These are phyloP conservation scores for Ormosia semicastrata DNA, from an alignment of 306 rosid genomes.

Conservation along the genomic window DNA sequence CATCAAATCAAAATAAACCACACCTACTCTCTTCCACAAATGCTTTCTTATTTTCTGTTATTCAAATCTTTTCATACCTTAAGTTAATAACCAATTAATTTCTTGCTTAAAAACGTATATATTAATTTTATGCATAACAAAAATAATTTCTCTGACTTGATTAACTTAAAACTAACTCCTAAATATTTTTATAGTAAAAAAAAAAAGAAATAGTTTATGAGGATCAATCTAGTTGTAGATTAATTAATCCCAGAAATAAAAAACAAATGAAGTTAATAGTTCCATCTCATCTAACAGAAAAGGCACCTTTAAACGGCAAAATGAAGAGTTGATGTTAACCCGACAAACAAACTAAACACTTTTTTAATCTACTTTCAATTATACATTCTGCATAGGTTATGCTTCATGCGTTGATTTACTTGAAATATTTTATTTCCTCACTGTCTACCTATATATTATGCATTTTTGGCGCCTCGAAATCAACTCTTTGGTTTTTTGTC, in stretches of 20 bases:
- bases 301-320: neutral
- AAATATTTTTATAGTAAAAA: no score
- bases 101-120: neutral
- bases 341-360: neutral
- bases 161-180: no score
- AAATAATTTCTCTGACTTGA: no score
- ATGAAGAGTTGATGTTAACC: neutral
- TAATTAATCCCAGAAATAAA: neutral
- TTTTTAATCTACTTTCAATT: no score
- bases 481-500: neutral
- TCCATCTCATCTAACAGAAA: neutral
- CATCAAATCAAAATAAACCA: neutral
- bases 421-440: neutral
- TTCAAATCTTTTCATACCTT: conserved; percentile 11
- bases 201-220: no score
- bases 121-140: no score
- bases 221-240: neutral
- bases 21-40: neutral
- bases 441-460: neutral
- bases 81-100: neutral
- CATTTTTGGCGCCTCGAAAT: neutral
- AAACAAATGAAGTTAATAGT: neutral
- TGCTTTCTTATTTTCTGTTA: neutral
- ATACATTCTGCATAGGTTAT: neutral
- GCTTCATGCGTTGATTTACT: neutral